Evolutionary conservation across 1,139 yeast genomes (phyloP).

Genomic region (Hyphopichia pseudoburtonii): DNA sequence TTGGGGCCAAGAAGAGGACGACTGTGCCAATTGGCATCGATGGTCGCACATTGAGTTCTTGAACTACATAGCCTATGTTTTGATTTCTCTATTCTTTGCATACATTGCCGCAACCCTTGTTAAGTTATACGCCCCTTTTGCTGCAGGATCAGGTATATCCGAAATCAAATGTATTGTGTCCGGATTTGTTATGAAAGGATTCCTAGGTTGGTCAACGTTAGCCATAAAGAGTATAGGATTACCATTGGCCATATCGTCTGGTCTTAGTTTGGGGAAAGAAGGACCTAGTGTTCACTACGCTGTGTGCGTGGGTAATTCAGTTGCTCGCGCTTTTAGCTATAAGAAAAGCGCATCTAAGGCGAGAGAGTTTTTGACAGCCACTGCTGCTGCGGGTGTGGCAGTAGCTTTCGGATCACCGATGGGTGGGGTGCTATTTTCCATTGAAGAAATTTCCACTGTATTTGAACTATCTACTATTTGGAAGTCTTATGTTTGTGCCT

Average conservation of each 20-base stretch:
- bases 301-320: constrained; percentile 72
- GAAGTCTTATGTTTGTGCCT: constrained; percentile 89
- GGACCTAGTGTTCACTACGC: constrained; percentile 89
- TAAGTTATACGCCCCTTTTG: constrained; percentile 74
- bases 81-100: constrained; percentile 63
- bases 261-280: constrained; percentile 79
- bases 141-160: constrained; percentile 96
- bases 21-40: constrained; percentile 55
- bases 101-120: constrained; percentile 68
- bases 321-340: constrained; percentile 55
- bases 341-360: constrained; percentile 49
- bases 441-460: constrained; percentile 73
- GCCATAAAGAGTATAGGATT: constrained; percentile 74
- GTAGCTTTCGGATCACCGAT: constrained; percentile 75
- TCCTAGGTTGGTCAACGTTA: constrained; percentile 72
- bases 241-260: constrained; percentile 84
- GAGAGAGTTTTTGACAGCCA: constrained; percentile 58
- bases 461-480: constrained; percentile 81
- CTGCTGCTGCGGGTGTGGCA: constrained; percentile 71
- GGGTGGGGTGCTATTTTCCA: constrained; percentile 68
- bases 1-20: constrained; percentile 54
- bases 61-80: constrained; percentile 60
- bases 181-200: constrained; percentile 81
- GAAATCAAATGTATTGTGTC: constrained; percentile 95
- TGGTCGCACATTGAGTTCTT: constrained; percentile 49